Evolutionary conservation across 352 stramenopile species (phyloP).

Genomic region (Saprolegnia diclina): DNA sequence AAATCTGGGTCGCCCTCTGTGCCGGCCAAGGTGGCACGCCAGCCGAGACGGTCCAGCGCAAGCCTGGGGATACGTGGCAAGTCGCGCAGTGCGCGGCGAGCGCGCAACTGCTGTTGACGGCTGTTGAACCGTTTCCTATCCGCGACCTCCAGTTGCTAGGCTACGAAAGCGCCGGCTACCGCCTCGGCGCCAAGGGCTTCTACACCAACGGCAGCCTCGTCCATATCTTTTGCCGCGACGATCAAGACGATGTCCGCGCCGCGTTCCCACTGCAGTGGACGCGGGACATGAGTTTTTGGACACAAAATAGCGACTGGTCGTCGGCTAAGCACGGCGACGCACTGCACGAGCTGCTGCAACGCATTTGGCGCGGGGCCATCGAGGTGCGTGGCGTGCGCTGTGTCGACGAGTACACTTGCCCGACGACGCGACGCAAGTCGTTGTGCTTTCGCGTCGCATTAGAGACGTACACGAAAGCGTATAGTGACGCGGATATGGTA

Average conservation of each 20-base stretch:
- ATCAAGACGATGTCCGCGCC: constrained; percentile 30
- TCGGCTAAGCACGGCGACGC: constrained; percentile 38
- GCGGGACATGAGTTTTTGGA: constrained; percentile 68
- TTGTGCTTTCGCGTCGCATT: constrained; percentile 49
- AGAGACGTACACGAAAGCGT: not conserved
- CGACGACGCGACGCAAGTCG: constrained; percentile 41
- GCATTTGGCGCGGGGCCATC: constrained; percentile 34
- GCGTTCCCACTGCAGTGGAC: constrained; percentile 52
- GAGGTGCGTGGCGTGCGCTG: constrained; percentile 27
- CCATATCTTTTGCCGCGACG: constrained; percentile 63
- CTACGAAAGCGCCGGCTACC: constrained; percentile 75
- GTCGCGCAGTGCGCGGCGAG: constrained; percentile 56
- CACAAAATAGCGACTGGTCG: constrained; percentile 41
- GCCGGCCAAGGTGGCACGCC: constrained; percentile 69
- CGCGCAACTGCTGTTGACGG: constrained; percentile 46
- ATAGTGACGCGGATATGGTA: not conserved
- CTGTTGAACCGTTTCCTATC: constrained; percentile 58
- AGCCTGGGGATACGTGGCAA: constrained; percentile 72
- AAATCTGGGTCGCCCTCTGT: constrained; percentile 77
- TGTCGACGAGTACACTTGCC: constrained; percentile 51
- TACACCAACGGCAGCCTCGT: constrained; percentile 57
- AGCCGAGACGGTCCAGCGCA: constrained; percentile 47
- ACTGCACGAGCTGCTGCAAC: constrained; percentile 44
- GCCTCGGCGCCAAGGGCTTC: constrained; percentile 60
- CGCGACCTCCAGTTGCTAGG: constrained; percentile 45